A percentile compares a stretch with the other conserved stretches of the same genome.
These are phyloP conservation scores for Metschnikowia amazonensis DNA, from an alignment of 805 yeast genomes.

Conservation along the genomic window DNA sequence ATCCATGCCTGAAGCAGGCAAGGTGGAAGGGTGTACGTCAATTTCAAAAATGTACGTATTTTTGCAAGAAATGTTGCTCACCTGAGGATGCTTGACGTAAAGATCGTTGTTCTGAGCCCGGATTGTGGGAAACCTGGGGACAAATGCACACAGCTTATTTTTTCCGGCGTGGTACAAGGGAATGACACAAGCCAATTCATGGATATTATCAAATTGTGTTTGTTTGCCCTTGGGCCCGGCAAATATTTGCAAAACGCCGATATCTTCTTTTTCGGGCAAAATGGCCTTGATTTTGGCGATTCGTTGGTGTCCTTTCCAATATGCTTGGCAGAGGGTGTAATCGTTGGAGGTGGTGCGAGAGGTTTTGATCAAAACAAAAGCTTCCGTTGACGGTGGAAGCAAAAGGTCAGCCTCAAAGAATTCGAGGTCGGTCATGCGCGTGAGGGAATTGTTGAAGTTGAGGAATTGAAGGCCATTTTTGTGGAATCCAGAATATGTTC, in stretches of 20 bases:
- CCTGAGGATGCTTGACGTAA: conserved; percentile 84
- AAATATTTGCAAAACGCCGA: conserved; percentile 73
- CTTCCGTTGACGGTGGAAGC: conserved; percentile 67
- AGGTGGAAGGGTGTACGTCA: conserved; percentile 52
- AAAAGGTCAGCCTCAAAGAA: conserved; percentile 72
- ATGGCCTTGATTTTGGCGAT: conserved; percentile 76
- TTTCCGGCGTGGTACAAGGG: conserved; percentile 73
- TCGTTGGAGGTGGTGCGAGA: conserved; percentile 46
- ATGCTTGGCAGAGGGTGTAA: conserved; percentile 71
- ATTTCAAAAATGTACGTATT: conserved; percentile 64
- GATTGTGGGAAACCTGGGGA: conserved; percentile 68
- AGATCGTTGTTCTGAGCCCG: conserved; percentile 67
- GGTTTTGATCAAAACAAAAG: conserved; percentile 56
- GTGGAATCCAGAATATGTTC: conserved; percentile 80
- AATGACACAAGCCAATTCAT: conserved; percentile 67
- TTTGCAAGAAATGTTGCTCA: conserved; percentile 51
- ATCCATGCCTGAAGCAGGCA: conserved; percentile 33
- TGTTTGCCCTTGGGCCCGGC: conserved; percentile 64
- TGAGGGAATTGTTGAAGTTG: conserved; percentile 73
- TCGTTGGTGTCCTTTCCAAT: conserved; percentile 63
- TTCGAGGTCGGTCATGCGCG: conserved; percentile 71
- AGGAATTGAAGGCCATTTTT: conserved; percentile 51
- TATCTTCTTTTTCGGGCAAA: conserved; percentile 62
- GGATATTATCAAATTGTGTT: conserved; percentile 52
- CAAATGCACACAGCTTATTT: conserved; percentile 61